phyloP scores from a whole-genome alignment of 805 yeast species.

The Brettanomyces custersianus region DNA sequence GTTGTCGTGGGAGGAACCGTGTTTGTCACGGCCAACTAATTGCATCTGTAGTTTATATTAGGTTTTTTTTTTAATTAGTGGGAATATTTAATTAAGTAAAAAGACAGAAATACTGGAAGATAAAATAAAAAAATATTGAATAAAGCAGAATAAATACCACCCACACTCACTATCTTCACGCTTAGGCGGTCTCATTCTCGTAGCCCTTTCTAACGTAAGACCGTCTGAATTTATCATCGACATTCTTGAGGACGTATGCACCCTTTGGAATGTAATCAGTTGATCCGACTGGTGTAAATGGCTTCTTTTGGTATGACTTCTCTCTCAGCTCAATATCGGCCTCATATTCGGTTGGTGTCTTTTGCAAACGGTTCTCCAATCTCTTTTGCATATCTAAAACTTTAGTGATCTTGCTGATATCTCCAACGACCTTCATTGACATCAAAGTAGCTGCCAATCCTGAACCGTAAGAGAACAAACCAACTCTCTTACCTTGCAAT shows the following conservation, averaged over 20 bases:
- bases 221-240: slow-evolving; percentile 89
- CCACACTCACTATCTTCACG: slow-evolving; percentile 41
- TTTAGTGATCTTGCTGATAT: slow-evolving; percentile 56
- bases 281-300: slow-evolving; percentile 71
- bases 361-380: slow-evolving; percentile 54
- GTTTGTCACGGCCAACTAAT: slow-evolving; percentile 14
- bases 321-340: slow-evolving; percentile 80
- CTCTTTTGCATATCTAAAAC: slow-evolving; percentile 59
- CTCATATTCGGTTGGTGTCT: slow-evolving; percentile 76
- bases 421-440: slow-evolving; percentile 75
- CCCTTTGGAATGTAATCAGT: slow-evolving; percentile 65
- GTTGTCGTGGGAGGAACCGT: slow-evolving; percentile 23
- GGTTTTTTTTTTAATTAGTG: too few relatives aligned
- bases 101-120: neutral
- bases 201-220: slow-evolving; percentile 29
- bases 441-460: slow-evolving; percentile 91
- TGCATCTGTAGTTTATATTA: too few relatives aligned
- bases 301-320: slow-evolving; percentile 74
- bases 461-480: slow-evolving; percentile 94
- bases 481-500: slow-evolving; percentile 77
- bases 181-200: slow-evolving; percentile 20
- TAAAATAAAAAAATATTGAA: neutral
- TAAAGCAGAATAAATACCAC: neutral
- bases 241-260: slow-evolving; percentile 70
- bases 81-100: neutral